These are phyloP conservation scores for Aegle marmelos DNA, from an alignment of 345 rosid genomes.

Conservation along the genomic window DNA sequence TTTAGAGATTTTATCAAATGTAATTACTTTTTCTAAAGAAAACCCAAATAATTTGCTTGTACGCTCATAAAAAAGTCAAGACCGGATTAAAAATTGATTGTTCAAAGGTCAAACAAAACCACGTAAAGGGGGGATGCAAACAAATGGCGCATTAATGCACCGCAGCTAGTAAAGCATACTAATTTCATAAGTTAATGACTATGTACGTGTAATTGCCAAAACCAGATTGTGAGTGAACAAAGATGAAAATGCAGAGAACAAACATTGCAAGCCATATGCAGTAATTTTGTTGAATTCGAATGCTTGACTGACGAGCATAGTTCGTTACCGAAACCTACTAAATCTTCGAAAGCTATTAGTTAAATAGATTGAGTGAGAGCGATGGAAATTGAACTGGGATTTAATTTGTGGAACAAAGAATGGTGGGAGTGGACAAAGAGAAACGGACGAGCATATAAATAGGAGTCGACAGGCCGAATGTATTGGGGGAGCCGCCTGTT, in stretches of 20 bases:
- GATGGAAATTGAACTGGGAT: background rate
- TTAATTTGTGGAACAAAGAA: background rate
- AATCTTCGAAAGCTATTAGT: too few relatives aligned
- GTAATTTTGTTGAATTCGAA: background rate
- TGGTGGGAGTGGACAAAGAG: conserved; percentile 14
- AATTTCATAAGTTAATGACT: background rate
- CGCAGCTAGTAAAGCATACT: background rate
- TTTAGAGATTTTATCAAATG: background rate
- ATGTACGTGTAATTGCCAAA: background rate
- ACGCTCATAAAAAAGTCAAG: conserved; percentile 4
- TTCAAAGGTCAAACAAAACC: background rate
- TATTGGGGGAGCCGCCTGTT: conserved; percentile 23
- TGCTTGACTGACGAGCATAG: background rate
- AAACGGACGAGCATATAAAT: conserved; percentile 19
- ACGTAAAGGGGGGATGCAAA: background rate
- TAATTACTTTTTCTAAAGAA: background rate
- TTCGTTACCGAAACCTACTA: background rate
- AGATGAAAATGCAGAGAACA: background rate
- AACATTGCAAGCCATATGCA: background rate
- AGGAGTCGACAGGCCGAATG: conserved; percentile 24
- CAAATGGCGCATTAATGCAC: background rate
- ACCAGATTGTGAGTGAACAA: background rate
- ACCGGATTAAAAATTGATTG: background rate
- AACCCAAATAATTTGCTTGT: background rate
- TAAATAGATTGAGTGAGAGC: too few relatives aligned